A percentile compares a stretch with the other conserved stretches of the same genome.
phyloP scores from a whole-genome alignment of 805 yeast genomes.

The Cyberlindnera mrakii region DNA sequence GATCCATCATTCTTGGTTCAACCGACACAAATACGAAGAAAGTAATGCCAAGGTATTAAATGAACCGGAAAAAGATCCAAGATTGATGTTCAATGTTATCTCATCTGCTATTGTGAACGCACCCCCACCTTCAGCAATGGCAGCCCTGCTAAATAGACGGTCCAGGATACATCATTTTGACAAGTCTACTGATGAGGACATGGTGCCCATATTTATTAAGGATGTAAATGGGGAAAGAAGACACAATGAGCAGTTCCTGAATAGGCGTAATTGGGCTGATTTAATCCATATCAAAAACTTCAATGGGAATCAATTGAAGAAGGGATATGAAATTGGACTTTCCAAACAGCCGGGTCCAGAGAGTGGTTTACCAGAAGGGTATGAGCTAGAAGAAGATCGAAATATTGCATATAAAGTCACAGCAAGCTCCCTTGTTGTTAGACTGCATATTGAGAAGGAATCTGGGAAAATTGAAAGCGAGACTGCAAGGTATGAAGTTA shows the following conservation, averaged over 20 bases:
- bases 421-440: conserved; percentile 54
- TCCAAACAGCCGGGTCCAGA: conserved; percentile 39
- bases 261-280: conserved; percentile 70
- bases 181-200: conserved; percentile 65
- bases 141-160: conserved; percentile 61
- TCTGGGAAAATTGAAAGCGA: conserved; percentile 38
- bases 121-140: conserved; percentile 90
- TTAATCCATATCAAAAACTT: conserved; percentile 45
- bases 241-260: conserved; percentile 48
- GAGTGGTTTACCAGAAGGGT: conserved; percentile 5
- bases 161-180: conserved; percentile 62
- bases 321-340: conserved; percentile 25
- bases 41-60: conserved; percentile 34
- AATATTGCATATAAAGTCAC: conserved; percentile 49
- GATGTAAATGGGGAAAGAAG: conserved; percentile 51
- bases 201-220: conserved; percentile 60
- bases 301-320: conserved; percentile 9
- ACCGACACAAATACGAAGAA: conserved; percentile 29
- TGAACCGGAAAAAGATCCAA: conserved; percentile 62
- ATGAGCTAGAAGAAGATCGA: conserved; percentile 23
- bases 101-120: conserved; percentile 89
- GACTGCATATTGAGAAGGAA: conserved; percentile 70
- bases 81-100: conserved; percentile 75
- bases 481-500: conserved; percentile 60
- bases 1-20: conserved; percentile 36